phyloP scores from a whole-genome alignment of 2,329 filamentous ascomycete genomes.

The Colletotrichum sp. region DNA sequence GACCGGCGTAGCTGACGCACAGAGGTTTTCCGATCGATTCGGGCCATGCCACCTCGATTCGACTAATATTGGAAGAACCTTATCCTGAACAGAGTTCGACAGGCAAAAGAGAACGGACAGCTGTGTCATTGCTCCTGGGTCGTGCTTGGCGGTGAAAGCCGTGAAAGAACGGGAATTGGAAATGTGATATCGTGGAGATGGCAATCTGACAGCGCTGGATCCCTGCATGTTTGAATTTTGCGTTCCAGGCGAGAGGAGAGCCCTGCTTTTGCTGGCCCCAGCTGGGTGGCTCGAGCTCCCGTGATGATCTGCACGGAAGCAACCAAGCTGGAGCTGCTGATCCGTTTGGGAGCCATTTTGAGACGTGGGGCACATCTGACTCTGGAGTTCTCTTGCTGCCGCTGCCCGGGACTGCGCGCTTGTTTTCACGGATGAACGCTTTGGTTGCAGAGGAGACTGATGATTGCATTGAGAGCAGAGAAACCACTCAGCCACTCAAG shows the following conservation, averaged over 20 bases:
- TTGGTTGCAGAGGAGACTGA: neutral
- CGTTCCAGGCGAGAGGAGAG: neutral
- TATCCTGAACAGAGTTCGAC: neutral
- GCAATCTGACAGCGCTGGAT: neutral
- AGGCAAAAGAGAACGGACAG: neutral
- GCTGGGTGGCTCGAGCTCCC: constrained; percentile 14
- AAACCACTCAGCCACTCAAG: neutral
- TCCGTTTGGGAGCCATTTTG: neutral
- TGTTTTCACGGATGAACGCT: neutral
- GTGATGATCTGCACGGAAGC: constrained; percentile 16
- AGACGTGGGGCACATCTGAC: neutral
- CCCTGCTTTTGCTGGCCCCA: constrained; percentile 3
- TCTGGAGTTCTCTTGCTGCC: neutral
- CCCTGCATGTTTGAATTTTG: constrained; percentile 8
- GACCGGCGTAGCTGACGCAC: neutral
- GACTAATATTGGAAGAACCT: neutral
- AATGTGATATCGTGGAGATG: constrained; percentile 9
- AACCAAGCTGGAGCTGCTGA: constrained; percentile 9
- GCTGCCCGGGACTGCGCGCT: neutral
- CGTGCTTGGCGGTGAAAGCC: neutral
- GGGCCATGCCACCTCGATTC: neutral
- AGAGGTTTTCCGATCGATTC: neutral
- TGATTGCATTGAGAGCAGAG: neutral
- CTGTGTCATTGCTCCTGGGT: neutral
- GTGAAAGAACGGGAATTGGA: neutral